Conservation (phyloP, 768 basidiomycete species). For the Suillus clintonianus region DNA sequence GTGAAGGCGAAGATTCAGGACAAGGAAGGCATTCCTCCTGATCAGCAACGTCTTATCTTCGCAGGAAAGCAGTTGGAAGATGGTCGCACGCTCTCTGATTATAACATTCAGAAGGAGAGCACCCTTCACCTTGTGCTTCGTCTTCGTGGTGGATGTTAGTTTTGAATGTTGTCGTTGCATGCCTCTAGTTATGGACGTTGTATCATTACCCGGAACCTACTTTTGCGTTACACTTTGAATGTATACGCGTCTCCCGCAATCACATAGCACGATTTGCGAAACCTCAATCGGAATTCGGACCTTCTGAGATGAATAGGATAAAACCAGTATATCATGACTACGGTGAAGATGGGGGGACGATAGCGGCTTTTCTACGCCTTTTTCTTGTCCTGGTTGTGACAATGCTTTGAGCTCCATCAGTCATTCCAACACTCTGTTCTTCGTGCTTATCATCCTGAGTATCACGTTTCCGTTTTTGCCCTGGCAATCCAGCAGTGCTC, state of each 20-base stretch:
- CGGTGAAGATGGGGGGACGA: not conserved
- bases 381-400: conserved; percentile 21
- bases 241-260: not conserved
- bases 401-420: not conserved
- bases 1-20: conserved; percentile 80
- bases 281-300: not conserved
- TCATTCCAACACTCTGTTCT: not conserved
- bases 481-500: not conserved
- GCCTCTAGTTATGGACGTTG: not conserved
- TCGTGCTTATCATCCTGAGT: not conserved
- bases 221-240: not conserved
- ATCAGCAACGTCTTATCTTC: conserved; percentile 79
- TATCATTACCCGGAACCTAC: conserved; percentile 2
- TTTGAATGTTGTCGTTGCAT: not conserved
- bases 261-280: not conserved
- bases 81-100: conserved; percentile 75
- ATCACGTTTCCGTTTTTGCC: conserved; percentile 22
- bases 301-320: not conserved
- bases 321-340: not conserved
- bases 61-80: conserved; percentile 82
- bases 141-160: conserved; percentile 74
- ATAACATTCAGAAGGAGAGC: conserved; percentile 75
- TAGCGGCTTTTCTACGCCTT: conserved; percentile 16
- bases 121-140: conserved; percentile 72
- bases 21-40: conserved; percentile 80